These are phyloP conservation scores for Candida maesae DNA, from an alignment of 805 yeast genomes.

Conservation along the genomic window DNA sequence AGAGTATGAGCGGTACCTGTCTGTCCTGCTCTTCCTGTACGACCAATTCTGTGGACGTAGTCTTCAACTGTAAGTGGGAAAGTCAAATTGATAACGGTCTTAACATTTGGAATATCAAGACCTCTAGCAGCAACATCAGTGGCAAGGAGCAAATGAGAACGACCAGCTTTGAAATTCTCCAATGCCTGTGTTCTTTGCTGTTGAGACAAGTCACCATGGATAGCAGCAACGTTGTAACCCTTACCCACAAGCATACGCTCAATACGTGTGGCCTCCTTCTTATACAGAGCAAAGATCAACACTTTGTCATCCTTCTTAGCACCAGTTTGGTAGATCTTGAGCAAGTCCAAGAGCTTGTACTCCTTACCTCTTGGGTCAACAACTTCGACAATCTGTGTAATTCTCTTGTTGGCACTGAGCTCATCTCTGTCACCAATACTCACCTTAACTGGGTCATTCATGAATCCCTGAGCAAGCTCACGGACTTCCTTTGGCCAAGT, in stretches of 20 bases:
- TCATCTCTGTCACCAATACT: conserved; percentile 95
- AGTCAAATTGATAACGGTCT: conserved; percentile 89
- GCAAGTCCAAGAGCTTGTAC: conserved; percentile 57
- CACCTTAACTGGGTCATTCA: conserved; percentile 83
- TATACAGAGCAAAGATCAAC: conserved; percentile 88
- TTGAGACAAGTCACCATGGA: conserved; percentile 94
- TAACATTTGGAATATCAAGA: conserved; percentile 94
- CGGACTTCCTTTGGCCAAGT: conserved; percentile 99
- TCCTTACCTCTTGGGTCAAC: conserved; percentile 80
- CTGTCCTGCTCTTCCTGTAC: conserved; percentile 98
- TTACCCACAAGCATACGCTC: conserved; percentile 70
- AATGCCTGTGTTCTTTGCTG: conserved; percentile 88
- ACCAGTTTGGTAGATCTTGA: conserved; percentile 72
- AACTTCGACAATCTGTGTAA: conserved; percentile 91
- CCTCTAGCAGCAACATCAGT: conserved; percentile 99
- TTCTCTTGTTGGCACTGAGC: conserved; percentile 89
- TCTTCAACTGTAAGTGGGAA: conserved; percentile 97
- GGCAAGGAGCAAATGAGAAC: conserved; percentile 74
- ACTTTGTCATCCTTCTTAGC: conserved; percentile 71
- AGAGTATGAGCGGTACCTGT: conserved; percentile 93
- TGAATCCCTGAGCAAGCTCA: conserved; percentile 80
- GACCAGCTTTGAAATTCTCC: conserved; percentile 79
- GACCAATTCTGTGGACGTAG: conserved; percentile 95
- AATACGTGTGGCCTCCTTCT: conserved; percentile 92
- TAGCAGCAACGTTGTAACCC: conserved; percentile 83